Percentiles rank a stretch among this genome's conserved stretches.
phyloP scores from a whole-genome alignment of 75 land plant genomes.

The Selaginella tamariscina region DNA sequence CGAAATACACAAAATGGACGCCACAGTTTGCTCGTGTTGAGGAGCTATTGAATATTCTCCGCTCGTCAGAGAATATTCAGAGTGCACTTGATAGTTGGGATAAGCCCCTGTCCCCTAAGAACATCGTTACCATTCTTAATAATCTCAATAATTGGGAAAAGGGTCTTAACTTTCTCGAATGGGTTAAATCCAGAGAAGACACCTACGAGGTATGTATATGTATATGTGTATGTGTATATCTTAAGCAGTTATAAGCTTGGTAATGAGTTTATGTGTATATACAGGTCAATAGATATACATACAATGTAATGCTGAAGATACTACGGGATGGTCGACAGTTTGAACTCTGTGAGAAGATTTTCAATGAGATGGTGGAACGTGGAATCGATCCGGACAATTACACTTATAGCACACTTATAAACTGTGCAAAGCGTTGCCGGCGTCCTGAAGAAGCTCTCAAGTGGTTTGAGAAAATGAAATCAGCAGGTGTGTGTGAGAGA shows the following conservation, averaged over 20 bases:
- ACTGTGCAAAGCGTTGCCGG: conserved; percentile 60
- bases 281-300: conserved; percentile 53
- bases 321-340: conserved; percentile 58
- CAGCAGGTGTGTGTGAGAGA: too few relatives aligned
- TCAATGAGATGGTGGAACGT: conserved; percentile 47
- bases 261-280: too few relatives aligned
- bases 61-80: neutral
- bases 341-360: conserved; percentile 43
- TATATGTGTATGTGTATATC: too few relatives aligned
- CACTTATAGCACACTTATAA: conserved; percentile 83
- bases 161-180: conserved; percentile 39
- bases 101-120: conserved; percentile 30
- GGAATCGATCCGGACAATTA: conserved; percentile 56
- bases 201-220: too few relatives aligned
- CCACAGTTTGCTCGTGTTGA: neutral
- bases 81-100: conserved; percentile 5
- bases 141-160: conserved; percentile 45
- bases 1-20: neutral
- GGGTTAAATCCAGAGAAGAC: conserved; percentile 42
- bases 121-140: conserved; percentile 46
- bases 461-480: conserved; percentile 75
- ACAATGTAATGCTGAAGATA: conserved; percentile 75
- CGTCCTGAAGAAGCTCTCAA: conserved; percentile 54
- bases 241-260: too few relatives aligned
- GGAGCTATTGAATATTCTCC: neutral